These are phyloP conservation scores for Suillus paluster DNA, from an alignment of 768 basidiomycete species.

Conservation along the genomic window DNA sequence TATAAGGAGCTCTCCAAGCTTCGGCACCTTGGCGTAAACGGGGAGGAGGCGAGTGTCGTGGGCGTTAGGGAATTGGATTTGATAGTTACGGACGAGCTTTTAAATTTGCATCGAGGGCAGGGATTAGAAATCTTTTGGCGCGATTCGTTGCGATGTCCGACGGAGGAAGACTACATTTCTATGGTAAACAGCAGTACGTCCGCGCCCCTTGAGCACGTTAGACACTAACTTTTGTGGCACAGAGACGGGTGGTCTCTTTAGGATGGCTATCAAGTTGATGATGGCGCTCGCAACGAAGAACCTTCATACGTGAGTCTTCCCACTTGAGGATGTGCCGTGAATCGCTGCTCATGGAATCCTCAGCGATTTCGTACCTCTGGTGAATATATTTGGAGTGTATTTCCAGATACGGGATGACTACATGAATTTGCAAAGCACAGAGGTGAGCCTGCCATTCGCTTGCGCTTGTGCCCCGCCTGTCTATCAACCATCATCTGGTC, in stretches of 20 bases:
- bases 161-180: conserved; percentile 89
- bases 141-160: conserved; percentile 88
- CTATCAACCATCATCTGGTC: background rate
- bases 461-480: background rate
- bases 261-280: conserved; percentile 94
- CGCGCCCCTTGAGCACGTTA: conserved; percentile 20
- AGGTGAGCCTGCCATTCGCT: conserved; percentile 51
- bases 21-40: conserved; percentile 12
- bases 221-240: conserved; percentile 10
- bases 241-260: conserved; percentile 96
- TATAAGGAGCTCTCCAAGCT: conserved; percentile 69
- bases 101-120: conserved; percentile 93
- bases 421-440: conserved; percentile 88
- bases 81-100: conserved; percentile 54
- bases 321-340: background rate
- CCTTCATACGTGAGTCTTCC: conserved; percentile 51
- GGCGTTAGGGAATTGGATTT: conserved; percentile 79
- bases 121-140: conserved; percentile 95
- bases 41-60: conserved; percentile 31
- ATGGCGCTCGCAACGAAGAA: conserved; percentile 84
- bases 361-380: conserved; percentile 90
- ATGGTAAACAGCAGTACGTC: conserved; percentile 94
- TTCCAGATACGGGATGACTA: conserved; percentile 98
- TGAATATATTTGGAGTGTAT: conserved; percentile 92
- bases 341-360: background rate